A percentile compares a stretch with the other conserved stretches of the same genome.
These are phyloP conservation scores for Cystobasidium sp. DNA, from an alignment of 1,284 basidiomycete species.

Conservation along the genomic window DNA sequence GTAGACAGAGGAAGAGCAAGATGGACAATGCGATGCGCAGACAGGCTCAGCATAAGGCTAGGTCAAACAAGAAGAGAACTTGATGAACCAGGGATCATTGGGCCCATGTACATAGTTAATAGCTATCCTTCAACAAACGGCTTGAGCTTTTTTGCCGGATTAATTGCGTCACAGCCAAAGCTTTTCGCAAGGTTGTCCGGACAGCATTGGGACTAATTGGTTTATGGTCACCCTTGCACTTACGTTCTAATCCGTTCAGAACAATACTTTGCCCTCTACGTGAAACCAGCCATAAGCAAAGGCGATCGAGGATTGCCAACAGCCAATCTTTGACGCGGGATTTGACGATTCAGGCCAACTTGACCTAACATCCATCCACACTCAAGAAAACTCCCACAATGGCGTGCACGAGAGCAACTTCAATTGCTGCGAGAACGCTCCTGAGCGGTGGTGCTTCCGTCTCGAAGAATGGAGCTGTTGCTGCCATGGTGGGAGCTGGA, in stretches of 20 bases:
- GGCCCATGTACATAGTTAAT: no score
- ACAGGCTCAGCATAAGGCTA: conserved; percentile 17
- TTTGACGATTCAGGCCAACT: conserved; percentile 1
- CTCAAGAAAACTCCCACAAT: conserved; percentile 1
- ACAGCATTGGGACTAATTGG: no score
- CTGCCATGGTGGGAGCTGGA: conserved; percentile 6
- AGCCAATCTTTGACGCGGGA: conserved; percentile 18
- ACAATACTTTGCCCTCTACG: no score
- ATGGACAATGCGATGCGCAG: conserved; percentile 51
- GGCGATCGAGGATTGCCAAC: not conserved
- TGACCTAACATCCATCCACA: not conserved
- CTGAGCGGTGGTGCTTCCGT: not conserved
- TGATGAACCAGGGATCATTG: not conserved
- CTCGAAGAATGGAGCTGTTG: not conserved
- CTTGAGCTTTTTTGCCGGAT: no score
- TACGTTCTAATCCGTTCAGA: no score
- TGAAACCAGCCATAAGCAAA: no score
- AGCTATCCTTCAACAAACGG: no score
- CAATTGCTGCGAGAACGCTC: not conserved
- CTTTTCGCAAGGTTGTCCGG: no score
- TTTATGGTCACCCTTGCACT: no score
- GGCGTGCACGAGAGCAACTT: conserved; percentile 25
- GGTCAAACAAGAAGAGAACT: not conserved
- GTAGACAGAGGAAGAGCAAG: conserved; percentile 44
- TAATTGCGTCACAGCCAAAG: no score